Conservation (phyloP, 2,329 filamentous ascomycete genomes). For the Colletotrichum sp. region DNA sequence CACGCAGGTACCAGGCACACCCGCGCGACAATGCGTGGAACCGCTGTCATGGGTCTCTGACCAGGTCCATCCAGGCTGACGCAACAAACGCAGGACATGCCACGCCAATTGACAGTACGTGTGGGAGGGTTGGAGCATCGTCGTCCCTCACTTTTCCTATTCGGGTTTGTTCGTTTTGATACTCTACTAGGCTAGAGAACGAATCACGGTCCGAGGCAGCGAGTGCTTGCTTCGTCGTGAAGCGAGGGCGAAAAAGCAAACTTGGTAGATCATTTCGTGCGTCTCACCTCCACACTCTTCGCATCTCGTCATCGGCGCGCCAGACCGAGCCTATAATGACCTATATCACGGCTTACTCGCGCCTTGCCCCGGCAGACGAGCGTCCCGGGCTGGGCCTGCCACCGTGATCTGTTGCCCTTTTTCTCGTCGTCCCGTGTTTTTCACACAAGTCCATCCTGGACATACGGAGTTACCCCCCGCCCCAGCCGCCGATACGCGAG, state of each 20-base stretch:
- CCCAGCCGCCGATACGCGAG: conserved; percentile 1
- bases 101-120: not conserved
- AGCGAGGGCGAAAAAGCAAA: not conserved
- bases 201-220: not conserved
- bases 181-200: not conserved
- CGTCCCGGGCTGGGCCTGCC: not conserved
- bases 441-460: not conserved
- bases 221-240: not conserved
- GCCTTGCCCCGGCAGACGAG: not conserved
- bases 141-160: not conserved
- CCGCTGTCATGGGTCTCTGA: conserved; percentile 5
- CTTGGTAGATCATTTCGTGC: not conserved
- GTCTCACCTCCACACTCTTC: not conserved
- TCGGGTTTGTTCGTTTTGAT: not conserved
- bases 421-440: not conserved
- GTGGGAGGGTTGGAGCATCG: not conserved
- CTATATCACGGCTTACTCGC: not conserved
- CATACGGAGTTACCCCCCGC: not conserved
- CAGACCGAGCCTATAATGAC: not conserved
- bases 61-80: conserved; percentile 7
- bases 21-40: not conserved
- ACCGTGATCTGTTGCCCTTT: not conserved
- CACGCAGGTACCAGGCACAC: not conserved
- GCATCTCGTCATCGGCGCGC: not conserved
- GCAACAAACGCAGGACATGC: not conserved